Evolutionary conservation across 2,329 filamentous ascomycete species (phyloP).

Genomic region (Talaromyces atroroseus): DNA sequence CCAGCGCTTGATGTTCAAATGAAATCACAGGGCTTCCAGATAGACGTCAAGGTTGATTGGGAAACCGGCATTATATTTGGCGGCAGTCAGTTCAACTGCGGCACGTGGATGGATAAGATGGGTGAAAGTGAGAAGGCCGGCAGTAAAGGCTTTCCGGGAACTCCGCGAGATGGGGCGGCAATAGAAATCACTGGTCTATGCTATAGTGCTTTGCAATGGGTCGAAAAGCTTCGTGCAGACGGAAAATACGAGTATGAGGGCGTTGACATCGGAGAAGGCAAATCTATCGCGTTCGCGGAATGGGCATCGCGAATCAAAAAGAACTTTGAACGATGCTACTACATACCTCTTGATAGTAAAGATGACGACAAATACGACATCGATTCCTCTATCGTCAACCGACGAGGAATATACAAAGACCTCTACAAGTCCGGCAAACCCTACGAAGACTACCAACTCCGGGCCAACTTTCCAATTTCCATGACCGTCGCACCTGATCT

Average conservation of each 20-base stretch:
- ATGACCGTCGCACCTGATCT: constrained; percentile 91
- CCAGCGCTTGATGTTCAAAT: constrained; percentile 86
- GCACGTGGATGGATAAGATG: constrained; percentile 99
- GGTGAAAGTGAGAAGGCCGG: constrained; percentile 89
- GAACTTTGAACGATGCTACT: constrained; percentile 92
- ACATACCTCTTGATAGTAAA: constrained; percentile 62
- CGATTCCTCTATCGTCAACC: constrained; percentile 73
- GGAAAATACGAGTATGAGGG: constrained; percentile 68
- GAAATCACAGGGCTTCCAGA: constrained; percentile 85
- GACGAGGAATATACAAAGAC: constrained; percentile 96
- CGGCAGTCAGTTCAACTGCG: constrained; percentile 90
- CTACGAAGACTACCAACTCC: constrained; percentile 95
- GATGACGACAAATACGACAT: constrained; percentile 77
- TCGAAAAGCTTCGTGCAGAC: constrained; percentile 59
- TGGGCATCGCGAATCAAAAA: constrained; percentile 77
- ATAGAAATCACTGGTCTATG: constrained; percentile 91
- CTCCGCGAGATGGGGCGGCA: constrained; percentile 91
- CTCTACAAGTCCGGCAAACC: constrained; percentile 89
- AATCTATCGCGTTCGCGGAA: constrained; percentile 62
- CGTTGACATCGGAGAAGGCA: constrained; percentile 60
- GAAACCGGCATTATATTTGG: constrained; percentile 84
- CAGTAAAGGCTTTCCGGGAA: constrained; percentile 89
- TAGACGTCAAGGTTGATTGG: constrained; percentile 89
- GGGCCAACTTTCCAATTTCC: constrained; percentile 88
- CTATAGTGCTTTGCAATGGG: constrained; percentile 84